These are phyloP conservation scores for Citrus maxima DNA, from an alignment of 345 rosid genomes.

Conservation along the genomic window DNA sequence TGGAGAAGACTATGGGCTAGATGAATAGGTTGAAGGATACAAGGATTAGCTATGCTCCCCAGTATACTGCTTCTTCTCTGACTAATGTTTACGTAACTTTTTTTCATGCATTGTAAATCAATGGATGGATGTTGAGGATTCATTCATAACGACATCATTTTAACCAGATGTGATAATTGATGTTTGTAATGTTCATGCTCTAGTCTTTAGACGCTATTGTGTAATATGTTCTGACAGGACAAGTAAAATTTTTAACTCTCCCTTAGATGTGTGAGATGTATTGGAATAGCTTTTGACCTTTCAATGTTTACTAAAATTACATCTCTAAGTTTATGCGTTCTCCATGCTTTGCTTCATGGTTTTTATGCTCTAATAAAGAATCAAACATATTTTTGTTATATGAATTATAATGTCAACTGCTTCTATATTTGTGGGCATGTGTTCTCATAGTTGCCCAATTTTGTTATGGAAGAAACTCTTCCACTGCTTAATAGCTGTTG, in stretches of 20 bases:
- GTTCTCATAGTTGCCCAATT: no score
- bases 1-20: slow-evolving; percentile 83
- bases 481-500: no score
- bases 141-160: not conserved
- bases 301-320: not conserved
- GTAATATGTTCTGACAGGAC: not conserved
- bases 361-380: no score
- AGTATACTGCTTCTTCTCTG: not conserved
- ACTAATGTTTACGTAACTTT: not conserved
- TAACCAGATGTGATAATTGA: not conserved
- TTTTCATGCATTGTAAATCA: not conserved
- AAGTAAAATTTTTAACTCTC: not conserved
- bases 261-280: not conserved
- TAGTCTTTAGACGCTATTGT: not conserved
- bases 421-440: no score
- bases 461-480: no score
- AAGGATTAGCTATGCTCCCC: not conserved
- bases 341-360: not conserved
- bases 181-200: not conserved
- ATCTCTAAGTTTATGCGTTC: not conserved
- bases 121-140: not conserved
- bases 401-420: no score
- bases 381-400: no score
- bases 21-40: slow-evolving; percentile 26
- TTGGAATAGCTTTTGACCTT: not conserved